Conservation (phyloP, 2,329 filamentous ascomycete genomes). For the Colletotrichum graminicola region DNA sequence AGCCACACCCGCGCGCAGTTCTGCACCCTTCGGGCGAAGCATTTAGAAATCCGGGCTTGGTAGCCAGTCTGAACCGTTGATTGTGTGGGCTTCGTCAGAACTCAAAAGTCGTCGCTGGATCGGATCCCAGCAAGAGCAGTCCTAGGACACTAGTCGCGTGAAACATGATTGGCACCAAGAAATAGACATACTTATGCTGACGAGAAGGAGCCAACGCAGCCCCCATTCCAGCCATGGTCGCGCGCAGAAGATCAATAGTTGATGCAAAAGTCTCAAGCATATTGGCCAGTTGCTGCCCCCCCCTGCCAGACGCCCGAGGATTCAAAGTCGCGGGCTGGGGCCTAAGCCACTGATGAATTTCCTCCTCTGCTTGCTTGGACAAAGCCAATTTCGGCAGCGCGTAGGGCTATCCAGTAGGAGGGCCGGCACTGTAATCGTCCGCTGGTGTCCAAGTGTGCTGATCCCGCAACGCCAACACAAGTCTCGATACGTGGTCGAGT, state of each 20-base stretch:
- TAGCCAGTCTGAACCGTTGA: background rate
- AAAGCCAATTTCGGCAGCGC: constrained; percentile 11
- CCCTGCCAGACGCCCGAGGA: constrained; percentile 13
- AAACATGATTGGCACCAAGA: constrained; percentile 16
- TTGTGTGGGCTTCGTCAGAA: constrained; percentile 31
- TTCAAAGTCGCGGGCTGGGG: constrained; percentile 12
- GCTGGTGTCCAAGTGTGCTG: background rate
- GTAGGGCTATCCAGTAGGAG: constrained; percentile 16
- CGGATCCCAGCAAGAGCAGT: constrained; percentile 15
- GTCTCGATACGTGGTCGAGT: background rate
- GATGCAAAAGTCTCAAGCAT: background rate
- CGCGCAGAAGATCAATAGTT: background rate
- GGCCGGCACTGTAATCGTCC: background rate
- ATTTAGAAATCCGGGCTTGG: constrained; percentile 9
- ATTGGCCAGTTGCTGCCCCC: background rate
- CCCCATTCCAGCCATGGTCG: background rate
- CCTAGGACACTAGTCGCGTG: background rate
- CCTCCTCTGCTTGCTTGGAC: constrained; percentile 2
- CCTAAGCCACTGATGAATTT: background rate
- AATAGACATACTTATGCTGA: constrained; percentile 7
- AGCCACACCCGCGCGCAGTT: constrained; percentile 5
- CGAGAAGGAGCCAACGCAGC: constrained; percentile 2
- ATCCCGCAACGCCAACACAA: no score
- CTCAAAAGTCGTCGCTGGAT: constrained; percentile 29
- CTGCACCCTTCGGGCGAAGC: constrained; percentile 19